Evolutionary conservation across 352 stramenopile species (phyloP), one percentile per base, ranked within the genome.

Genomic region (Achlya hypogyna): DNA sequence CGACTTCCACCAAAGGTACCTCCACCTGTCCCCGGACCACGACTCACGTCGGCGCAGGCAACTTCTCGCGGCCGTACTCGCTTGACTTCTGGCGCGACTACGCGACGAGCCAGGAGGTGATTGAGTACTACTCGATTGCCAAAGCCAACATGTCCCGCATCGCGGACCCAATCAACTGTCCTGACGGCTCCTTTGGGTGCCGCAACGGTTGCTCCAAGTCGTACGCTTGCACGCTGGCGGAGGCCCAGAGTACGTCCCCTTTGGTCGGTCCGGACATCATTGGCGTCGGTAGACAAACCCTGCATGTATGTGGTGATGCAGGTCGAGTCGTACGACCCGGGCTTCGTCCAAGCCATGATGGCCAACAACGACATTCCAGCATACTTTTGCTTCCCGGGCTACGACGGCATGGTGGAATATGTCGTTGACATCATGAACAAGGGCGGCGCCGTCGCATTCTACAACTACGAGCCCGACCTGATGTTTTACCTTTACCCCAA

Each of bases 311-410:
- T 88, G 22, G 60, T 69, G 3, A 71, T 88, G 62, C 85, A 85
- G 75, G 69, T 72, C 52, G 60, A 70, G 32, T 74, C 66, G 9
- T 83, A 73, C 32, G 78, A 87, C 27, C 66, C 65, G 1, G 78
- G 73, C 0, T 88, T 78, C 28, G 70, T 84, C 28, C 76, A 82
- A 47, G 70, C 78, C 0, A 62, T 78, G 16, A 42, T 87, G 18
- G 63, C 69, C 18, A 88, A 87, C 71, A 42, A 79, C 14, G 62
- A 69, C 10, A 75, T 88, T 10, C 78, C 78, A 2, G 75, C 80
- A 0, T 88, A 87, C 71, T 86, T 88, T 35, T 88, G 78, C 68
- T 88, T 86, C 51, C 49, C 84, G 23, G 77, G 77, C 0, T 82
- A 83, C 40, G 69, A 58, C 8, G 74, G 58, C 10, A 63, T 81